phyloP scores from a whole-genome alignment of 345 rosid species.

The Pistacia vera region DNA sequence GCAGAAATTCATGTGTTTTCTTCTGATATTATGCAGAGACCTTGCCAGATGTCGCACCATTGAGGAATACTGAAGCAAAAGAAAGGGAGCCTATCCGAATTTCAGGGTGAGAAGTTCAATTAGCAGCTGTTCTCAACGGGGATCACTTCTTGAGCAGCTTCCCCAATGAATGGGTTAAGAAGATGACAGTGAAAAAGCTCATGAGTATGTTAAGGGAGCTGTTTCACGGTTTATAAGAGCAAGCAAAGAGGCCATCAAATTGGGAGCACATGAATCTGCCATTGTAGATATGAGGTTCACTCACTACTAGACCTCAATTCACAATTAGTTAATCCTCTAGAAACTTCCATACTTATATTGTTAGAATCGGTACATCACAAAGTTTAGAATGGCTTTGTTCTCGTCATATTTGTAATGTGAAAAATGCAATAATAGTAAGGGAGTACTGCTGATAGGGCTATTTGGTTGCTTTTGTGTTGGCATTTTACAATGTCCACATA shows the following conservation, averaged over 20 bases:
- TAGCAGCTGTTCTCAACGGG: slow-evolving; percentile 91
- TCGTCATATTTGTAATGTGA: slow-evolving; percentile 2
- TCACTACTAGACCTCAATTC: slow-evolving; percentile 67
- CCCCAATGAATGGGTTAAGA: slow-evolving; percentile 72
- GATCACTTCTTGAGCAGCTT: slow-evolving; percentile 90
- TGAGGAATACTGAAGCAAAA: slow-evolving; percentile 75
- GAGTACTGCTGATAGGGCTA: slow-evolving; percentile 8
- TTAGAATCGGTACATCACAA: not conserved
- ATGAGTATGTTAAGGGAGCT: slow-evolving; percentile 69
- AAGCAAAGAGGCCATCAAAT: slow-evolving; percentile 84
- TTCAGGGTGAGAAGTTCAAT: slow-evolving; percentile 87
- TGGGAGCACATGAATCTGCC: slow-evolving; percentile 87
- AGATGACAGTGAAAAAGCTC: slow-evolving; percentile 86
- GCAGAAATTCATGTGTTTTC: not conserved
- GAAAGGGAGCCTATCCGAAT: slow-evolving; percentile 69
- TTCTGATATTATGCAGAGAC: slow-evolving; percentile 42
- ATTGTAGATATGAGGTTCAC: slow-evolving; percentile 95
- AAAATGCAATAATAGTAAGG: slow-evolving; percentile 18
- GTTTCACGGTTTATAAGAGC: slow-evolving; percentile 79
- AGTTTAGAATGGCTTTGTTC: slow-evolving; percentile 9
- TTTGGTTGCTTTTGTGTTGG: not conserved
- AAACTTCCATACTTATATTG: too few species aligned
- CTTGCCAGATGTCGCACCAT: slow-evolving; percentile 66
- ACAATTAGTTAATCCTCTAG: slow-evolving; percentile 23
- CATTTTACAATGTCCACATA: not conserved